These are phyloP conservation scores for Aphelidium insulamus DNA, from an alignment of 371 early-diverging fungal genomes.

Conservation along the genomic window DNA sequence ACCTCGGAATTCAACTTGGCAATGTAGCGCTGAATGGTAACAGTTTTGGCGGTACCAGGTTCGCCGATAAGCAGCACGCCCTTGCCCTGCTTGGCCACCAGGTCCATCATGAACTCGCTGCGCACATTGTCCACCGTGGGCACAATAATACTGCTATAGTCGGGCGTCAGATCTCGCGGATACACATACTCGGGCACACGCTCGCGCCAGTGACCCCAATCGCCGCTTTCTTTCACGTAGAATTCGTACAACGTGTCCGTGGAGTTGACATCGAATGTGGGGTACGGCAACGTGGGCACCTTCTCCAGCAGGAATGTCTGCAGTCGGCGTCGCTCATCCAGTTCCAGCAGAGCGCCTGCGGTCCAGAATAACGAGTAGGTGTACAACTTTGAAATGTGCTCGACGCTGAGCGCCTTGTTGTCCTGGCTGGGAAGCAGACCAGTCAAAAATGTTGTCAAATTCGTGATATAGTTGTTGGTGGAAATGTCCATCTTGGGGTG, in stretches of 20 bases:
- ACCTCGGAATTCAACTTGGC: conserved; percentile 25
- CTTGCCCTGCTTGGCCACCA: conserved; percentile 19
- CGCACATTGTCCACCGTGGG: conserved; percentile 38
- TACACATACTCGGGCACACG: conserved; percentile 24
- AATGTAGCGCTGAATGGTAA: conserved; percentile 24
- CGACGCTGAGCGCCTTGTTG: conserved; percentile 11
- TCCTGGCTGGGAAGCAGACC: conserved; percentile 21
- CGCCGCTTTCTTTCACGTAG: conserved; percentile 25
- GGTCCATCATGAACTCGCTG: conserved; percentile 29
- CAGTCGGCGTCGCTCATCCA: conserved; percentile 30
- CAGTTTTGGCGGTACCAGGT: conserved; percentile 36
- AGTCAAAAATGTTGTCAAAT: conserved; percentile 17
- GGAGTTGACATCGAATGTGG: conserved; percentile 17
- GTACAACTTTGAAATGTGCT: conserved; percentile 22
- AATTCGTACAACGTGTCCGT: conserved; percentile 31
- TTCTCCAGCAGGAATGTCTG: conserved; percentile 22
- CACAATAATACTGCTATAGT: conserved; percentile 30
- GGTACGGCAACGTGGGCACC: conserved; percentile 20
- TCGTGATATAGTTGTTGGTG: conserved; percentile 19
- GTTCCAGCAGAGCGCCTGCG: conserved; percentile 25
- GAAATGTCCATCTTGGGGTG: conserved; percentile 32
- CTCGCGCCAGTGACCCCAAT: conserved; percentile 32
- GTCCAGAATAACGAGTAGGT: conserved; percentile 28
- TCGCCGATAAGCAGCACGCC: conserved; percentile 34
- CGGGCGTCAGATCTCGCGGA: conserved; percentile 25